These are phyloP conservation scores for Rhizopus arrhizus DNA, from an alignment of 371 early-diverging fungal species.

Conservation along the genomic window DNA sequence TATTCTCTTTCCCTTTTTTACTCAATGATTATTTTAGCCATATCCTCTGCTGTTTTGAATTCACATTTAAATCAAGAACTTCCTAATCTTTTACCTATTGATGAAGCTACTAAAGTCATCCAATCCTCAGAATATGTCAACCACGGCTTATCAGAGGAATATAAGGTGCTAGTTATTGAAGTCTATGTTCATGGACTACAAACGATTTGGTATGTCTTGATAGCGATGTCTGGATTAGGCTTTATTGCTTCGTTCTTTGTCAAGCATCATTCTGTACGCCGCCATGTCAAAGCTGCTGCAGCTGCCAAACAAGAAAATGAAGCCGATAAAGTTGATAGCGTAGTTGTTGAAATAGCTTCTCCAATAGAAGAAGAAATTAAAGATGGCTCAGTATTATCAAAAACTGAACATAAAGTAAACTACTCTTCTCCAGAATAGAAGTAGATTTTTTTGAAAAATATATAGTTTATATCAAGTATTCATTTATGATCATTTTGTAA, in stretches of 20 bases:
- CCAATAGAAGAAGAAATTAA: not conserved
- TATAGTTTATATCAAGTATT: too few relatives aligned
- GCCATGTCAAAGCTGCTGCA: slow-evolving; percentile 2
- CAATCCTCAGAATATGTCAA: slow-evolving; percentile 41
- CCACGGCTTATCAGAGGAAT: slow-evolving; percentile 39
- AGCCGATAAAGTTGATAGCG: too few relatives aligned
- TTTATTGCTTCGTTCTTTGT: slow-evolving; percentile 25
- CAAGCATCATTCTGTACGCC: slow-evolving; percentile 20
- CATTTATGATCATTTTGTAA: too few relatives aligned
- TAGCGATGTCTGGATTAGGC: slow-evolving; percentile 38
- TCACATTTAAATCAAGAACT: slow-evolving; percentile 33
- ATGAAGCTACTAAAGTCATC: slow-evolving; percentile 27
- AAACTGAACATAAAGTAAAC: too few relatives aligned
- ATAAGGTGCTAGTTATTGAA: slow-evolving; percentile 22
- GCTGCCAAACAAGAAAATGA: not conserved
- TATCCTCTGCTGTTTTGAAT: slow-evolving; percentile 45
- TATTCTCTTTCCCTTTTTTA: too few relatives aligned
- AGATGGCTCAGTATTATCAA: too few relatives aligned
- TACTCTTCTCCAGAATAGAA: too few relatives aligned
- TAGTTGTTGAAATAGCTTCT: slow-evolving; percentile 18
- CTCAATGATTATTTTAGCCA: slow-evolving; percentile 21
- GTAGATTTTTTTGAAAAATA: too few relatives aligned
- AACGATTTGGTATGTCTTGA: slow-evolving; percentile 45
- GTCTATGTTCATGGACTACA: slow-evolving; percentile 35
- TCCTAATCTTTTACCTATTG: slow-evolving; percentile 29